Percentiles rank a stretch among this genome's conserved stretches.
phyloP scores from a whole-genome alignment of 345 rosid genomes.

The Brassica cretica region DNA sequence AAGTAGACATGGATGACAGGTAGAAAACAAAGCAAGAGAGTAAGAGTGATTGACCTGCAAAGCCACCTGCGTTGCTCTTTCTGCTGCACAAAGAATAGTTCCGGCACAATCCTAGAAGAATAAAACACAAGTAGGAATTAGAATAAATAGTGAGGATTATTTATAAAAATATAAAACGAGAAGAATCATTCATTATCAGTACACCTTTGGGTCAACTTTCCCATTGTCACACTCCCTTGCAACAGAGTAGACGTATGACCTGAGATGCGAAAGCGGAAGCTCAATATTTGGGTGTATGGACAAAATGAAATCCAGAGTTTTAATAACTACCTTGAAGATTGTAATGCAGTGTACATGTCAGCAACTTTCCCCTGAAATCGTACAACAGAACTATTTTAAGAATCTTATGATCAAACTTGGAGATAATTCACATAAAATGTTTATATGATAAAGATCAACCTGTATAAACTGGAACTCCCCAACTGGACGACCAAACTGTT shows the following conservation, averaged over 20 bases:
- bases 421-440: background rate
- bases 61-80: constrained; percentile 95
- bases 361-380: constrained; percentile 84
- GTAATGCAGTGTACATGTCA: constrained; percentile 87
- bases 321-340: constrained; percentile 71
- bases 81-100: constrained; percentile 87
- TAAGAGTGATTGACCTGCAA: constrained; percentile 64
- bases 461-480: constrained; percentile 94
- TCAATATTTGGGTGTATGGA: background rate
- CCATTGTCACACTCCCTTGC: constrained; percentile 86
- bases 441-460: constrained; percentile 45
- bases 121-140: background rate
- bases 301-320: background rate
- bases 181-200: background rate
- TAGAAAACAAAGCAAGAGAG: background rate
- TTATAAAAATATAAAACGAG: background rate
- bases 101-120: constrained; percentile 87
- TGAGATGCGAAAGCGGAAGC: constrained; percentile 38
- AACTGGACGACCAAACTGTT: constrained; percentile 88
- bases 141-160: background rate
- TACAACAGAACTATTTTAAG: background rate
- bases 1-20: background rate
- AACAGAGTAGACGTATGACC: constrained; percentile 85
- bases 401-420: background rate
- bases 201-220: constrained; percentile 73